Evolutionary conservation across 768 basidiomycete genomes (phyloP).

Genomic region (Suillus discolor): DNA sequence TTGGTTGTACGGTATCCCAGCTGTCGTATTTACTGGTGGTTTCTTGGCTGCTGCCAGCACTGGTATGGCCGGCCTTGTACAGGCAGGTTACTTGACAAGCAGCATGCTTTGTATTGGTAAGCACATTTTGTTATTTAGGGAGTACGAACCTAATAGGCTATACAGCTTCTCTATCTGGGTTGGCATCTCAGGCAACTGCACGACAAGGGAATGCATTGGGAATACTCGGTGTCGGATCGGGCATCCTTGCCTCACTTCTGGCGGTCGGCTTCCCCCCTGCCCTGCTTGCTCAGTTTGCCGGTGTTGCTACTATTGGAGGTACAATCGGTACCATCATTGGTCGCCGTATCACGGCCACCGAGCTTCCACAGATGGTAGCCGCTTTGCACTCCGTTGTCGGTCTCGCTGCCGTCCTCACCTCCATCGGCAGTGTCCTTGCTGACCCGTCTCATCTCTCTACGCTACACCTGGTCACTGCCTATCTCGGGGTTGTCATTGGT

Average conservation of each 20-base stretch:
- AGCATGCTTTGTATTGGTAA: slow-evolving; percentile 85
- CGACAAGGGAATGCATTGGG: slow-evolving; percentile 90
- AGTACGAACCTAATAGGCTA: not conserved
- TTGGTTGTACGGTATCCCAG: slow-evolving; percentile 81
- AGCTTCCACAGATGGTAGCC: slow-evolving; percentile 82
- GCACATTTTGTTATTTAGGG: slow-evolving; percentile 4
- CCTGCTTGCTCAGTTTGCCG: slow-evolving; percentile 77
- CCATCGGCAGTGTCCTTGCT: slow-evolving; percentile 77
- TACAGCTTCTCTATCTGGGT: slow-evolving; percentile 77
- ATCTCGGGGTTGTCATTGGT: slow-evolving; percentile 84
- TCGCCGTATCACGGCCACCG: slow-evolving; percentile 82
- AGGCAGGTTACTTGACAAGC: slow-evolving; percentile 85
- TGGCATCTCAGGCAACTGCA: slow-evolving; percentile 79
- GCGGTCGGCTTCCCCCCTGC: slow-evolving; percentile 83
- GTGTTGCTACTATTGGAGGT: slow-evolving; percentile 75
- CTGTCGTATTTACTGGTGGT: slow-evolving; percentile 79
- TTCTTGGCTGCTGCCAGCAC: slow-evolving; percentile 82
- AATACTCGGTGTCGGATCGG: slow-evolving; percentile 81
- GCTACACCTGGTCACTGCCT: slow-evolving; percentile 82
- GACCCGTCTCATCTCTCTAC: slow-evolving; percentile 68
- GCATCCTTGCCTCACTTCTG: slow-evolving; percentile 76
- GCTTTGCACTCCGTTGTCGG: slow-evolving; percentile 89
- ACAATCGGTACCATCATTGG: slow-evolving; percentile 73
- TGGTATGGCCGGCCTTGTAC: slow-evolving; percentile 83
- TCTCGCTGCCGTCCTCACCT: slow-evolving; percentile 86